Evolutionary conservation across 2,329 filamentous ascomycete genomes (phyloP), one percentile per base, ranked within the genome.

Genomic region (Cladosporium sp.): DNA sequence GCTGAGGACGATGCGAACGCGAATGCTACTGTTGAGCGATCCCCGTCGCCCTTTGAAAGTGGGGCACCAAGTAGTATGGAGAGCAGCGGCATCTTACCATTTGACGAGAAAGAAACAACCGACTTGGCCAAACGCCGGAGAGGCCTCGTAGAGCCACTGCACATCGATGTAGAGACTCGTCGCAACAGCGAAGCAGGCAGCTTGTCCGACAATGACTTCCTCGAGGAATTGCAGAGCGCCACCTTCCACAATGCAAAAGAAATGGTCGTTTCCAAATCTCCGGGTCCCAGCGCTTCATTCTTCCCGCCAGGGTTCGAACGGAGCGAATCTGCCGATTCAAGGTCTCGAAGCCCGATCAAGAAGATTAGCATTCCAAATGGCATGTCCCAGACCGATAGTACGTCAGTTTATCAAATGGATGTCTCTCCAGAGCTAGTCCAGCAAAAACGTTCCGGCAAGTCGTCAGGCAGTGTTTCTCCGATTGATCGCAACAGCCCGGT

Each of bases 211-310:
- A 67, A 68, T 22, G 69, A 73, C 12, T 64, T 72, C 42, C 55
- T 95, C 83, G 89, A 95, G 59, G 92, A 96, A 74, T 76, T 96
- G 58, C 88, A 90, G 66, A 88, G 85, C 58, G 92, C 91, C 28
- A 92, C 88, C 2, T 78, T 96, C 17, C 83, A 94, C 69, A 85
- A 96, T 75, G 91, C 91, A n/a, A 88, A 87, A 69, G 88, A 90
- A 2, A 84, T 95, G 63, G 82, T 83, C 1, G 86, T 94, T 8
- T 86, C 88, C 20, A 92, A 92, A 72, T 91, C 91, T n/a, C 90
- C 92, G n/a, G 83, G 88, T 37, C 87, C 84, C 14, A 84, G 88
- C 42, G 87, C 84, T 14, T 83, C 88, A 0, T 82, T 86, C 55
- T 84, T 84, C 63, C 74, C 80, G 34, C 73, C 73, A 59, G 65